These are phyloP conservation scores for Pythium chondricola DNA, from an alignment of 352 stramenopile species.

Conservation along the genomic window DNA sequence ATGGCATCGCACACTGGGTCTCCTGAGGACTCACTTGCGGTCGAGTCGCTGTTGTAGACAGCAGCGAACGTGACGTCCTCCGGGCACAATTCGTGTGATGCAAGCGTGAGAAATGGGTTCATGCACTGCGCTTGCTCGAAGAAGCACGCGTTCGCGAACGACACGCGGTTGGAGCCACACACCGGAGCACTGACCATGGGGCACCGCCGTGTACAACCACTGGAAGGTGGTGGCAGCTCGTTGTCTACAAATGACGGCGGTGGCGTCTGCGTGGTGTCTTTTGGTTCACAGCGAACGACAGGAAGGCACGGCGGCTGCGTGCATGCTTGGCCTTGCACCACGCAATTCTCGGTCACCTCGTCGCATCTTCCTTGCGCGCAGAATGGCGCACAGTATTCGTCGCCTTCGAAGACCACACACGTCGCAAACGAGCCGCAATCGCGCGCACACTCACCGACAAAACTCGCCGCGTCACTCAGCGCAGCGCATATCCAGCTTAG, in stretches of 20 bases:
- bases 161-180: conserved; percentile 35
- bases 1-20: conserved; percentile 24
- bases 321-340: conserved; percentile 34
- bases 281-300: conserved; percentile 35
- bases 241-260: background rate
- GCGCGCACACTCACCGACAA: conserved; percentile 3
- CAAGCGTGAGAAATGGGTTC: conserved; percentile 16
- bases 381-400: conserved; percentile 34
- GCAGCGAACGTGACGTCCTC: conserved; percentile 22
- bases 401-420: conserved; percentile 39
- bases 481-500: background rate
- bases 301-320: conserved; percentile 35
- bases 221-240: background rate
- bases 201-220: conserved; percentile 24
- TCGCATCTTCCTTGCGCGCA: conserved; percentile 39
- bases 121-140: conserved; percentile 39
- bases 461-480: background rate
- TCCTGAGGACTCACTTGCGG: no score
- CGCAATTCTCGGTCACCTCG: conserved; percentile 25
- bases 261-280: background rate
- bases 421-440: conserved; percentile 31
- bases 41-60: conserved; percentile 19
- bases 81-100: conserved; percentile 21
- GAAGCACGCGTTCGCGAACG: conserved; percentile 50
- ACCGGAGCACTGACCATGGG: conserved; percentile 33